Evolutionary conservation across 352 stramenopile species (phyloP).

Genomic region (Pythium grandisporangium): DNA sequence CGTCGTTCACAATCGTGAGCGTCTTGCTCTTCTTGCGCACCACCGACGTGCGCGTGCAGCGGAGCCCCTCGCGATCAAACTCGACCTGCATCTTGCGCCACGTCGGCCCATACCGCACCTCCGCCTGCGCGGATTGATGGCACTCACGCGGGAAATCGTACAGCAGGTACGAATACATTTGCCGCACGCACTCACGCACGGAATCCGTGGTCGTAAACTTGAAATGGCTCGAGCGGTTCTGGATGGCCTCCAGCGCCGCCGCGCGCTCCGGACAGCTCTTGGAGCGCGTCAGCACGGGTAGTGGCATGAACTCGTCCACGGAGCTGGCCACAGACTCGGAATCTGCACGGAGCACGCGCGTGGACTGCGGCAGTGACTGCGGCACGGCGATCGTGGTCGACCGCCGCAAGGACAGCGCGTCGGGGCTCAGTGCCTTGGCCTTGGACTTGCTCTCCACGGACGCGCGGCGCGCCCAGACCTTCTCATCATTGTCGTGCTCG

Average conservation of each 20-base stretch:
- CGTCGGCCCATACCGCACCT: slow-evolving; percentile 34
- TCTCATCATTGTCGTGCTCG: too few relatives aligned
- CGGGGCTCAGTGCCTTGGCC: background rate
- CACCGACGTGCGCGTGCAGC: slow-evolving; percentile 38
- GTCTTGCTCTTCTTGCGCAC: slow-evolving; percentile 55
- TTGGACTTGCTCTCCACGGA: background rate
- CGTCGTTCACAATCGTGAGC: slow-evolving; percentile 38
- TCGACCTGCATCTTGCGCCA: slow-evolving; percentile 42
- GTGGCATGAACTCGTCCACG: too few relatives aligned
- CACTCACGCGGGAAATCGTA: slow-evolving; percentile 47
- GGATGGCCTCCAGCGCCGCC: slow-evolving; percentile 46
- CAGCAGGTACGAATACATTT: slow-evolving; percentile 57
- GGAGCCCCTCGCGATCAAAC: slow-evolving; percentile 44
- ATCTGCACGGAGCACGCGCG: too few relatives aligned
- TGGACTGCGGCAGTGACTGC: background rate
- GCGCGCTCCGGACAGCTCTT: slow-evolving; percentile 49
- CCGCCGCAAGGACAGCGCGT: slow-evolving; percentile 18
- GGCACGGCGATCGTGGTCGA: slow-evolving; percentile 45
- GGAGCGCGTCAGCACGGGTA: slow-evolving; percentile 21
- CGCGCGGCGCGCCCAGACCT: background rate
- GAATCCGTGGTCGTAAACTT: slow-evolving; percentile 41
- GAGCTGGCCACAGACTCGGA: too few relatives aligned
- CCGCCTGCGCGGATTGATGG: slow-evolving; percentile 14
- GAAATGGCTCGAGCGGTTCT: slow-evolving; percentile 45
- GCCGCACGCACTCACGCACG: slow-evolving; percentile 47